Base-by-base conservation (phyloP, 164 flowering plant genomes). In the Litsea cubeba region DNA sequence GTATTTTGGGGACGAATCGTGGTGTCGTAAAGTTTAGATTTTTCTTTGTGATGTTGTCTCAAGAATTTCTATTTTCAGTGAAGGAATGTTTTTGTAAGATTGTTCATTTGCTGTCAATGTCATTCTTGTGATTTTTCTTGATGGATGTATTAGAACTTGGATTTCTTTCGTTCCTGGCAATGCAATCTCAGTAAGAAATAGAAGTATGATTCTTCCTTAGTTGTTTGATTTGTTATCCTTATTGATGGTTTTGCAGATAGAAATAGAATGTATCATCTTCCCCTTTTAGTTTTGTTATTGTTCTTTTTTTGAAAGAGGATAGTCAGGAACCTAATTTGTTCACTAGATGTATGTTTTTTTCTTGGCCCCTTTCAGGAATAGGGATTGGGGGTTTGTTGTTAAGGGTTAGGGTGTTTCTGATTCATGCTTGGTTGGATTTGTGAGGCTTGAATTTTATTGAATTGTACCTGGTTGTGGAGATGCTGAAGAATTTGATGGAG, bases 401-500 rank as follows among this genome's bases (percentile, higher is more conserved):
- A 51, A 51, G 28, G 35, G 5, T 30, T 30, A 30, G 46, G 46
- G 46, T 40, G 46, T 40, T 66, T 18, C 69, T 66, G 40, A 28
- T 18, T 28, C 7, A 17, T 66, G 5, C 15, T 28, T 28, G 50
- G 69, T 30, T 66, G 69, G 69, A 28, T 66, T 66, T 66, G 46
- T 5, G 46, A 25, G 17, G n/a, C 35, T 66, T 66, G 40, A 17
- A 5, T 20, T 23, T 22, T 63, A 12, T 65, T 30, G 15, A 65
- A 30, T 32, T 66, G 2, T 66, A 12, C 65, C 26, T 71, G 64
- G 50, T 17, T 28, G 12, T 28, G 46, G 65, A 18, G 65, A 76
- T 70, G 64, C 70, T 74, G 24, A 75, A 62, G 76, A 81, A 73
- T 79, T 60, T 80, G 76, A 85, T 85, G 89, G 89, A 83, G 80